Base-by-base conservation (phyloP, 345 rosid genomes). In the Hypericum androsaemum region DNA sequence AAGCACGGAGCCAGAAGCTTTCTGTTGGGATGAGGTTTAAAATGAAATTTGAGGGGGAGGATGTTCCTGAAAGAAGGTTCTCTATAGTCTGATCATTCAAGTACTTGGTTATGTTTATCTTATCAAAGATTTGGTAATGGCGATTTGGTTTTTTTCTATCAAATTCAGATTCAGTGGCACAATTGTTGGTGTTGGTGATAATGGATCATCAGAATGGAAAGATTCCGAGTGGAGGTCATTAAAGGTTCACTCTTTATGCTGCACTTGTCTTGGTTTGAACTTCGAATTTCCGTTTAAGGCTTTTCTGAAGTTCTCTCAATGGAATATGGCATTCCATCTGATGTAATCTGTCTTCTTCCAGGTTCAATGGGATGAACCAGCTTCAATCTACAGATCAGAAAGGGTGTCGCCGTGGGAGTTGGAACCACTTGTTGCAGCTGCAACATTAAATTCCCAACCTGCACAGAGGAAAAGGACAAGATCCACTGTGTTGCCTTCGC, bases 31-130 rank as follows among this genome's bases (percentile, higher is more conserved):
- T 81, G 99, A 83, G 97, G 74, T 94, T 94, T 78, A 94, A 86
- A 71, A 94, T 94, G 99, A 94, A 78, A 76, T 94, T 94, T 54
- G 99, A 94, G 81, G 99, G 95, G 13, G 99, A 94, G 71, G 99
- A 94, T 71, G 92, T 81, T 71, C 95, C 99, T 7, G 99, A 88
- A 72, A 66, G 90, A 76, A 86, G 92, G 99, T 94, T 67, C 12
- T 50, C 66, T 55, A 61, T 53, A 4, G 32, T 22, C 32, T 22
- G 32, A 22, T 22, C 32, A 22, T 22, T 22, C 32, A 22, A 22
- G 32, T 22, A 22, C 32, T 22, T 22, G 32, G 32, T 22, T 22
- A 22, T 22, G 32, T 22, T 22, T 22, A 22, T 22, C 32, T 22
- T 1, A 22, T 22, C 32, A 1, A 22, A 22, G 32, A 22, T 22